Evolutionary conservation across 1,139 yeast genomes (phyloP).

Genomic region (Yamadazyma songkhlaensis): DNA sequence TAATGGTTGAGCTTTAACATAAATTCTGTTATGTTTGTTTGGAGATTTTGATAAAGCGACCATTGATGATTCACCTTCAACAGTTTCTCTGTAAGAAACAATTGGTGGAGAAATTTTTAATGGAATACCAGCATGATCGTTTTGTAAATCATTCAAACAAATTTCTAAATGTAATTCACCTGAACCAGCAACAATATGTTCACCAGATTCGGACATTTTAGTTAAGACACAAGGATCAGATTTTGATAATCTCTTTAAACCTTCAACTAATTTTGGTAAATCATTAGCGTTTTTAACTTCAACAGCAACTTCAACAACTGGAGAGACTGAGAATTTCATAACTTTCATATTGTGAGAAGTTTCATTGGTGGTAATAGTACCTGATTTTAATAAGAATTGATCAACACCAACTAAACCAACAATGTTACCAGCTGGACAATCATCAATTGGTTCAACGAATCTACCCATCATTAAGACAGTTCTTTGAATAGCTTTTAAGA

Average conservation of each 20-base stretch:
- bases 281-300: constrained; percentile 99
- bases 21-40: constrained; percentile 99
- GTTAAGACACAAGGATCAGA: constrained; percentile 98
- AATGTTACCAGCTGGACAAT: constrained; percentile 99
- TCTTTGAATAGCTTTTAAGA: constrained; percentile 97
- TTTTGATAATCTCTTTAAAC: constrained; percentile 99
- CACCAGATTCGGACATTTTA: constrained; percentile 91
- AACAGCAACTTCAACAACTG: constrained; percentile 99
- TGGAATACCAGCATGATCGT: constrained; percentile 99
- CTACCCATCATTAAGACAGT: constrained; percentile 99
- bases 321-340: constrained; percentile 99
- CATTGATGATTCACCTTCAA: constrained; percentile 89
- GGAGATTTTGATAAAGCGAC: constrained; percentile 98
- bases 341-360: constrained; percentile 99
- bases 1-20: constrained; percentile 95
- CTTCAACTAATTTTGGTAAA: constrained; percentile 99
- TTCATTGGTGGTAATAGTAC: constrained; percentile 97
- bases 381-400: constrained; percentile 98
- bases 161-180: constrained; percentile 99
- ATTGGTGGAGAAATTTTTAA: constrained; percentile 97
- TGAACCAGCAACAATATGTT: constrained; percentile 99
- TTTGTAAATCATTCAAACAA: constrained; percentile 92
- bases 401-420: constrained; percentile 99
- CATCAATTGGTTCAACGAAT: constrained; percentile 96
- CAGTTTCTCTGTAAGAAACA: constrained; percentile 99